Evolutionary conservation across 2,329 filamentous ascomycete genomes (phyloP).

Genomic region (Alternaria sp.): DNA sequence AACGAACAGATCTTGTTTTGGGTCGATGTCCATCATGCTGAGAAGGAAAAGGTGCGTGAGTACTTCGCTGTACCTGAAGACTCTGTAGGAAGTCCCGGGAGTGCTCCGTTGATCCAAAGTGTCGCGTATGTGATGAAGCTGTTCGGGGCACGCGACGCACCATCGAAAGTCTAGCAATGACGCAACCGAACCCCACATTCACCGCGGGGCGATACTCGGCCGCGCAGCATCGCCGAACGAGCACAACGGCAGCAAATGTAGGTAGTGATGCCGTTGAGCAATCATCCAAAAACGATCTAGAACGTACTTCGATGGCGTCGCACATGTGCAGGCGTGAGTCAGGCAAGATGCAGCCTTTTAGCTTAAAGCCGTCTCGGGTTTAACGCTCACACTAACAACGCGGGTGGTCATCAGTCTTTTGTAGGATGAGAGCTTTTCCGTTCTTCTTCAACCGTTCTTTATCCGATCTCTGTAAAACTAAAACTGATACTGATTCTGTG

Average conservation of each 20-base stretch:
- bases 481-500: neutral
- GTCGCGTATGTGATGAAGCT: neutral
- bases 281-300: constrained; percentile 8
- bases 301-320: neutral
- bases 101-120: neutral
- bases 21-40: neutral
- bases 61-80: neutral
- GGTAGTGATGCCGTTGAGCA: neutral
- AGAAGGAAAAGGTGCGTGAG: neutral
- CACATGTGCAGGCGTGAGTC: constrained; percentile 16
- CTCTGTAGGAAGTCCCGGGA: neutral
- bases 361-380: constrained; percentile 23
- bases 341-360: neutral
- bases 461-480: neutral
- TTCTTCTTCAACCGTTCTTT: constrained; percentile 20
- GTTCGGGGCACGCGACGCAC: neutral
- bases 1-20: neutral
- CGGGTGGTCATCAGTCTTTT: constrained; percentile 14
- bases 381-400: constrained; percentile 21
- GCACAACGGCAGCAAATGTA: neutral
- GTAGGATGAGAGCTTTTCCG: constrained; percentile 10
- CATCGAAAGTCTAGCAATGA: neutral
- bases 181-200: constrained; percentile 3
- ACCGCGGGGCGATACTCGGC: constrained; percentile 12
- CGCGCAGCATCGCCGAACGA: constrained; percentile 11